Percentiles rank a stretch among this genome's conserved stretches.
Evolutionary conservation across 2,329 filamentous ascomycete genomes (phyloP).

Genomic region (Cercospora sesami): DNA sequence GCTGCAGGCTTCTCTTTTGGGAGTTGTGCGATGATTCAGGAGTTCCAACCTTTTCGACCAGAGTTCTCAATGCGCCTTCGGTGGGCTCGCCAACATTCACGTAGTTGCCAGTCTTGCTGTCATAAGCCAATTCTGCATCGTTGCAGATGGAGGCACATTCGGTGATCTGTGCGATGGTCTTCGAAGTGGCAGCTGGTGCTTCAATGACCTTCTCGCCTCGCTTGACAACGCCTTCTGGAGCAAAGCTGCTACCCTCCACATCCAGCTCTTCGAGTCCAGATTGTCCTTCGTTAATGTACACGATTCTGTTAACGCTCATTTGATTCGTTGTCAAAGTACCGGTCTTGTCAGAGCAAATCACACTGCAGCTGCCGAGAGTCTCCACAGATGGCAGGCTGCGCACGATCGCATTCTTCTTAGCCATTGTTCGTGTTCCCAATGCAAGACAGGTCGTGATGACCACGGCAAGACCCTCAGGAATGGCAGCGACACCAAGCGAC

Average conservation of each 20-base stretch:
- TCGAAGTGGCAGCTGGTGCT: conserved; percentile 69
- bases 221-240: conserved; percentile 74
- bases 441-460: conserved; percentile 99
- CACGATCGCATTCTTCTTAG: conserved; percentile 95
- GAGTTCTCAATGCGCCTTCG: conserved; percentile 84
- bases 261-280: conserved; percentile 78
- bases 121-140: conserved; percentile 79
- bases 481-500: conserved; percentile 94
- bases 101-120: conserved; percentile 71
- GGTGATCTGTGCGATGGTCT: conserved; percentile 75
- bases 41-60: conserved; percentile 93
- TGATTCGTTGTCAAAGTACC: conserved; percentile 98
- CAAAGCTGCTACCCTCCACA: conserved; percentile 89
- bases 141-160: conserved; percentile 79
- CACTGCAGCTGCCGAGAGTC: conserved; percentile 96
- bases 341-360: conserved; percentile 99
- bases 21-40: conserved; percentile 63
- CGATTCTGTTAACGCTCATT: conserved; percentile 95
- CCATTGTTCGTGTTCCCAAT: conserved; percentile 97
- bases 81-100: conserved; percentile 90
- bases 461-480: conserved; percentile 93
- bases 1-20: conserved; percentile 49
- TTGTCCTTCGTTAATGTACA: conserved; percentile 75
- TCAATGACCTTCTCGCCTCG: conserved; percentile 65
- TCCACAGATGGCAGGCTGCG: conserved; percentile 95